Conservation (phyloP, 768 basidiomycete species). For the Scleroderma citrinum region DNA sequence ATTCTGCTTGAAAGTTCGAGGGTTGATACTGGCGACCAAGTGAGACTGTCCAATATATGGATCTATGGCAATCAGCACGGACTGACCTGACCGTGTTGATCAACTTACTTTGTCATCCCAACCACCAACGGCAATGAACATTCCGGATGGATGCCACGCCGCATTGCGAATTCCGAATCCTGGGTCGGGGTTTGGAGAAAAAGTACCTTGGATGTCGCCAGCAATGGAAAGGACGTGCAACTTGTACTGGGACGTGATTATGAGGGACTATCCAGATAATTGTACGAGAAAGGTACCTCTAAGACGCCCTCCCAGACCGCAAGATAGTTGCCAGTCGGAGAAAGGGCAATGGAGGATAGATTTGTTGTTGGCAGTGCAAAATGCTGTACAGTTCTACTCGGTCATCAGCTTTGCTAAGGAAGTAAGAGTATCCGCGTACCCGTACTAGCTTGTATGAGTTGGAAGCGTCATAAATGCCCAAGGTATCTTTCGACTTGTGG, state of each 20-base stretch:
- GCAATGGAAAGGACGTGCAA: slow-evolving; percentile 62
- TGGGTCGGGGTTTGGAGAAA: slow-evolving; percentile 69
- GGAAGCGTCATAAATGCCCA: slow-evolving; percentile 76
- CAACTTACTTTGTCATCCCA: slow-evolving; percentile 79
- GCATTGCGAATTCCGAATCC: slow-evolving; percentile 77
- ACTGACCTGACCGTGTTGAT: background rate
- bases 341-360: slow-evolving; percentile 64
- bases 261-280: background rate
- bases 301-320: slow-evolving; percentile 82
- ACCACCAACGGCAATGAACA: slow-evolving; percentile 76
- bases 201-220: slow-evolving; percentile 59
- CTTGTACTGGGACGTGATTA: slow-evolving; percentile 53
- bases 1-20: slow-evolving; percentile 59
- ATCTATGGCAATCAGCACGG: slow-evolving; percentile 40
- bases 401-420: slow-evolving; percentile 14
- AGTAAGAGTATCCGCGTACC: slow-evolving; percentile 31
- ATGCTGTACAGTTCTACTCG: slow-evolving; percentile 46
- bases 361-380: slow-evolving; percentile 75
- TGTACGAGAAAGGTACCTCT: slow-evolving; percentile 47
- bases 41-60: slow-evolving; percentile 66
- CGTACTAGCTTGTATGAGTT: slow-evolving; percentile 68
- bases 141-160: slow-evolving; percentile 82
- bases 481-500: slow-evolving; percentile 83
- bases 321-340: slow-evolving; percentile 69
- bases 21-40: slow-evolving; percentile 63